Conservation (phyloP, 1,284 basidiomycete species). For the Ganoderma resinaceum region DNA sequence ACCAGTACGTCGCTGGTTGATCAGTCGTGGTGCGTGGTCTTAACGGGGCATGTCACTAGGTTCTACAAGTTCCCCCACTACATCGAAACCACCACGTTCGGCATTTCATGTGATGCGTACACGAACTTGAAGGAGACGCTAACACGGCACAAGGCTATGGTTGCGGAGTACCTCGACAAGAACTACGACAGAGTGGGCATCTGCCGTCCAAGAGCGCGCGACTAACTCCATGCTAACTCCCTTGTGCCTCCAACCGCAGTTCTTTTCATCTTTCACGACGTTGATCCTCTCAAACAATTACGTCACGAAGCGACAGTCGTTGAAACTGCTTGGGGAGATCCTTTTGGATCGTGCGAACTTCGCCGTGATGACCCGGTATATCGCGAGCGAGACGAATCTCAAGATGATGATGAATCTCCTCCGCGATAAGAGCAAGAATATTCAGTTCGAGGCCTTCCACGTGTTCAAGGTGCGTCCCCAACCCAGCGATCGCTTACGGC, state of each 20-base stretch:
- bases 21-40: neutral
- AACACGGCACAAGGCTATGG: slow-evolving; percentile 96
- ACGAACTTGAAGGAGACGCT: slow-evolving; percentile 96
- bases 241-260: slow-evolving; percentile 53
- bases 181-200: slow-evolving; percentile 90
- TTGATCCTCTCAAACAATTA: slow-evolving; percentile 96
- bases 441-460: slow-evolving; percentile 99
- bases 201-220: neutral
- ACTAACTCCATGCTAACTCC: slow-evolving; percentile 1
- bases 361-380: slow-evolving; percentile 98
- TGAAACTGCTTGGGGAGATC: slow-evolving; percentile 98
- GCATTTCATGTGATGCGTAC: slow-evolving; percentile 97
- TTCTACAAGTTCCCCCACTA: slow-evolving; percentile 98
- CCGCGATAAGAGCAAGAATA: slow-evolving; percentile 97
- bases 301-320: slow-evolving; percentile 98
- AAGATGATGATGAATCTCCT: slow-evolving; percentile 99
- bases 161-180: slow-evolving; percentile 94
- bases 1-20: slow-evolving; percentile 70
- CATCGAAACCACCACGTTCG: slow-evolving; percentile 98
- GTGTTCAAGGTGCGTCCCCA: slow-evolving; percentile 89
- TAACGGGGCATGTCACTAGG: slow-evolving; percentile 48
- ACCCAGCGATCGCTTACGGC: neutral
- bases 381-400: slow-evolving; percentile 90
- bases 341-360: slow-evolving; percentile 97
- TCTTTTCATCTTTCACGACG: slow-evolving; percentile 94